Base-by-base conservation (phyloP, 2,329 filamentous ascomycete species). In the Davidsoniella virescens region DNA sequence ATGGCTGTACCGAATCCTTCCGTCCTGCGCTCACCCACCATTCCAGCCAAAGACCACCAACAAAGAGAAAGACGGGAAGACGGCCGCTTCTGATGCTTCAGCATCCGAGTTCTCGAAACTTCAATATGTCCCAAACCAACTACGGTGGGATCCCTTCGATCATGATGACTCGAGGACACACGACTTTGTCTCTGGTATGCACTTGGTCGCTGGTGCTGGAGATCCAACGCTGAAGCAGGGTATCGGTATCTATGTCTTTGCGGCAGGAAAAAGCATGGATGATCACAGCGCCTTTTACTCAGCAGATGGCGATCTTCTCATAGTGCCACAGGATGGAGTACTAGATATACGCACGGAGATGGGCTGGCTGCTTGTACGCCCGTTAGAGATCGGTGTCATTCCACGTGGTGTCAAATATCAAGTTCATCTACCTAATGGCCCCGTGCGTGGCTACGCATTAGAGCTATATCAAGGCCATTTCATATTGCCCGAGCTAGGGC, bases 141-240 rank as follows among this genome's bases (percentile, higher is more conserved):
- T 90, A 26, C 76, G 84, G 56, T 92, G 85, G 85, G 79, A 84
- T 56, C 80, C 70, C 2, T 86, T 87, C 60, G 80, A 87, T 57
- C 66, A 85, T 45, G 77, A 82, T 54, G 70, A 80, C 62, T 75
- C 26, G 49, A 61, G 59, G 9, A 51, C 56, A 4, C 63, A 64
- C 7, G 67, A 73, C 54, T 76, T 75, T 46, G 66, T 76, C 48
- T 63, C 64, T 6, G 67, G 69, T 5, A 65, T 87, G 53, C 77
- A 82, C 53, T 70, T 86, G 33, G 71, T 94, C 9, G 85, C 84
- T 2, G 85, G 85, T 3, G 78, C 84, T 0, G 85, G 85, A 23
- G 80, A 87, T 58, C 80, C 84, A 0, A 80, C 79, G 0, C 72
- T 82, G 63, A 92, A 90, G 64, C 69, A 73, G 9, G 85, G 85